Conservation (phyloP, 2,329 filamentous ascomycete genomes). For the Mycosphaerella arachidis region DNA sequence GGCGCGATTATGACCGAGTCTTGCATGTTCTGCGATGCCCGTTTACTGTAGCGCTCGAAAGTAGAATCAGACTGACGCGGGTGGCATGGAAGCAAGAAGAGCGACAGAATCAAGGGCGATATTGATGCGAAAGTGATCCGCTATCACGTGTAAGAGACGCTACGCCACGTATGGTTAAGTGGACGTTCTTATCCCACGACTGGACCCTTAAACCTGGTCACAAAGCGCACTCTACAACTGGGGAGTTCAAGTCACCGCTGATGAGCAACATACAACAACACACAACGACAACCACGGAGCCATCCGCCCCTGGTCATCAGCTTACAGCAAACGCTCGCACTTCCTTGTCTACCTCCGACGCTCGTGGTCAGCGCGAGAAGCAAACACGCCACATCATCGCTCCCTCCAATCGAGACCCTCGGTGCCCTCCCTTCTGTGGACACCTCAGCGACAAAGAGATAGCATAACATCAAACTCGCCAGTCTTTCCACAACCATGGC, state of each 20-base stretch:
- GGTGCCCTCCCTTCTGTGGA: slow-evolving; percentile 5
- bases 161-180: background rate
- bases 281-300: background rate
- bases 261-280: too few species aligned
- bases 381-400: background rate
- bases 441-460: background rate
- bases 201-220: background rate
- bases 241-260: background rate
- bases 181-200: background rate
- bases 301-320: background rate
- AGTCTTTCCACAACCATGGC: slow-evolving; percentile 63
- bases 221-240: background rate
- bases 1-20: too few species aligned
- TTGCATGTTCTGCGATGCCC: background rate
- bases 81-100: too few species aligned
- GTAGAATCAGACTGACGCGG: too few species aligned
- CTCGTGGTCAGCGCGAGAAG: background rate
- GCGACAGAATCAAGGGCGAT: too few species aligned
- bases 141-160: background rate
- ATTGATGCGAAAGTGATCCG: background rate
- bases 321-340: background rate
- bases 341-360: background rate
- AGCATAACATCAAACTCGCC: background rate
- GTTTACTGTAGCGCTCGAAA: too few species aligned
- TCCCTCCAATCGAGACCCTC: slow-evolving; percentile 5